Evolutionary conservation across 768 basidiomycete genomes (phyloP).

Genomic region (Neoboletus subvelutipes): DNA sequence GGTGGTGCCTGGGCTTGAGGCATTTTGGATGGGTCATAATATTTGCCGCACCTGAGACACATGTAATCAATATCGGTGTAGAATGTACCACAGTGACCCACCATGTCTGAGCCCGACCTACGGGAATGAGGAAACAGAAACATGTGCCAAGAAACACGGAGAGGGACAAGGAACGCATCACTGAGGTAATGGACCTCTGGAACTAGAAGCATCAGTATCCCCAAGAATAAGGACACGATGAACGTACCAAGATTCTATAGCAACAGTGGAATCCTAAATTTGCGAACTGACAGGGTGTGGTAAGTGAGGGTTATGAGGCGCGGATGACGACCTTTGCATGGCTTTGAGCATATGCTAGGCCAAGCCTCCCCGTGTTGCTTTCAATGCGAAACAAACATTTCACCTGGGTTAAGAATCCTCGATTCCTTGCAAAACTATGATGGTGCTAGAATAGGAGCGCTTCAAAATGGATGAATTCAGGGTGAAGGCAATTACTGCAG

Average conservation of each 20-base stretch:
- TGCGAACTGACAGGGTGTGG: not conserved
- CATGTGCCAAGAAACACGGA: conserved; percentile 12
- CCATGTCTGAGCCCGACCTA: conserved; percentile 29
- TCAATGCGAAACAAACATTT: conserved; percentile 2
- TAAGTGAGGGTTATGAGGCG: conserved; percentile 3
- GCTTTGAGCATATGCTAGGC: not conserved
- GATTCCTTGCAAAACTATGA: not conserved
- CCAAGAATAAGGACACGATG: not conserved
- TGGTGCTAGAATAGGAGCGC: not conserved
- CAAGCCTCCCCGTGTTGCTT: not conserved
- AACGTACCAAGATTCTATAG: conserved; percentile 5
- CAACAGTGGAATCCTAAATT: not conserved
- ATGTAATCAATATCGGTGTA: not conserved
- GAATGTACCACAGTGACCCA: conserved; percentile 8
- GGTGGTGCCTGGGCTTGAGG: conserved; percentile 33
- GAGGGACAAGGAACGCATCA: conserved; percentile 12
- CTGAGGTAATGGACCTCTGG: not conserved
- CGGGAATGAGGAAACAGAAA: conserved; percentile 17
- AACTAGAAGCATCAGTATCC: not conserved
- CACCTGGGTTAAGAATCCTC: conserved; percentile 7
- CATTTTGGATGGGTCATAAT: conserved; percentile 48
- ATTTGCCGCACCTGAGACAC: conserved; percentile 44
- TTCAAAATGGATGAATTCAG: not conserved
- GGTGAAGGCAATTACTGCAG: not conserved
- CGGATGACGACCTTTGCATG: not conserved